phyloP scores from a whole-genome alignment of 768 basidiomycete species.

The Inosperma sp. region DNA sequence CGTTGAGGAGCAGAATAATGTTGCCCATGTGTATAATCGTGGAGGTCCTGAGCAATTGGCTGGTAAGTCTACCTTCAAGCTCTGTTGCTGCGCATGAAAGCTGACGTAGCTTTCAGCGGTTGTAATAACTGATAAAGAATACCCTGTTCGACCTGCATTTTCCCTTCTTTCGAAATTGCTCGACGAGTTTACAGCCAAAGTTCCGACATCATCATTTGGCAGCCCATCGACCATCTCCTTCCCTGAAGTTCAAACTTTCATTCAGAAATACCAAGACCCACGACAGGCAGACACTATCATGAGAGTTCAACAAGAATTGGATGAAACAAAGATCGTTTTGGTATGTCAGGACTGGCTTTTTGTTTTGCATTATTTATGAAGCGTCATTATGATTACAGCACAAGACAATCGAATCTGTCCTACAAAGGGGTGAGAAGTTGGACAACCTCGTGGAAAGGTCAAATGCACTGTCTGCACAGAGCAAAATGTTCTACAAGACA shows the following conservation, averaged over 20 bases:
- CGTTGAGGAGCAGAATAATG: constrained; percentile 90
- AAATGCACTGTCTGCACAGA: constrained; percentile 79
- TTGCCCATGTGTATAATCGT: constrained; percentile 89
- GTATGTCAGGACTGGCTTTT: constrained; percentile 42
- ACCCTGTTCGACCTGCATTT: constrained; percentile 95
- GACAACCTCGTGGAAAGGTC: constrained; percentile 95
- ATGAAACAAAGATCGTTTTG: constrained; percentile 98
- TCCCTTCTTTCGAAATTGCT: constrained; percentile 89
- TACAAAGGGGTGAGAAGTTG: constrained; percentile 93
- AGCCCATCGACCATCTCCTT: constrained; percentile 69
- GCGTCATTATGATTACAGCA: constrained; percentile 50
- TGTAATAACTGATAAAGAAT: constrained; percentile 92
- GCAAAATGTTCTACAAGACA: constrained; percentile 99
- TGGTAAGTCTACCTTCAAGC: constrained; percentile 43
- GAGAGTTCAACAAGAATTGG: constrained; percentile 95
- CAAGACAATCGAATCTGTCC: constrained; percentile 97
- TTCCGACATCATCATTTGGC: constrained; percentile 65
- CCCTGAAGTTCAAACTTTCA: constrained; percentile 69
- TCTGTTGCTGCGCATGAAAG: background rate
- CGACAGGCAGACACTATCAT: constrained; percentile 96
- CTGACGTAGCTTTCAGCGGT: constrained; percentile 50
- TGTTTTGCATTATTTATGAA: background rate
- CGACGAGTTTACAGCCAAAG: constrained; percentile 83
- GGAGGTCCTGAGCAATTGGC: constrained; percentile 82
- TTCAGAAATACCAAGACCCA: constrained; percentile 95